Conservation (phyloP, 768 basidiomycete genomes). For the Ephemerocybe angulata region DNA sequence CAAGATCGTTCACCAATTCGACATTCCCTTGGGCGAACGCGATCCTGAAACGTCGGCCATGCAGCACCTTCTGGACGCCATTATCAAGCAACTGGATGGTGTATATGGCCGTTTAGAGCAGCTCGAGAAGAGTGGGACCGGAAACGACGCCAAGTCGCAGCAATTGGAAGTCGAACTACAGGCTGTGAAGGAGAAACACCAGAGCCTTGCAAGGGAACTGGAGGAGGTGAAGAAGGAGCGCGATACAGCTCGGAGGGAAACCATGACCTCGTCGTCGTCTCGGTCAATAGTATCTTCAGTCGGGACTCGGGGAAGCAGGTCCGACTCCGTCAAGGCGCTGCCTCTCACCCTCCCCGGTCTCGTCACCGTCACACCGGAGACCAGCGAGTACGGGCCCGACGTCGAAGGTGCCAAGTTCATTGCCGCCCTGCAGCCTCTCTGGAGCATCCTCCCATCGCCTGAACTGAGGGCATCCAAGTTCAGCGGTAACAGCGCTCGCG, state of each 20-base stretch:
- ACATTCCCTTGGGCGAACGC: constrained; percentile 1
- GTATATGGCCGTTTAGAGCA: constrained; percentile 42
- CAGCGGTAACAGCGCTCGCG: constrained; percentile 32
- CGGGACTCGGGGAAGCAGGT: not conserved
- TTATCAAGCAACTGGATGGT: constrained; percentile 50
- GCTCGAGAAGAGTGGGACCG: constrained; percentile 29
- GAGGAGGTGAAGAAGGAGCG: constrained; percentile 51
- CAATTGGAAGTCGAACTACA: constrained; percentile 45
- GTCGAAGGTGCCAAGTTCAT: constrained; percentile 53
- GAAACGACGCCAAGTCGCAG: not conserved
- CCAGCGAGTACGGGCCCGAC: constrained; percentile 20
- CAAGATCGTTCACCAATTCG: constrained; percentile 1
- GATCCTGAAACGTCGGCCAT: constrained; percentile 4
- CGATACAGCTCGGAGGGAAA: constrained; percentile 45
- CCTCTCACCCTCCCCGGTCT: constrained; percentile 18
- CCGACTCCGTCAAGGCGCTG: constrained; percentile 11
- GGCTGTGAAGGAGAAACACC: constrained; percentile 40
- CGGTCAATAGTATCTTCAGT: constrained; percentile 1
- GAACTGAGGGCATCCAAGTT: constrained; percentile 75
- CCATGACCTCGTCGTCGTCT: constrained; percentile 17
- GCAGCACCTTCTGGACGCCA: constrained; percentile 36
- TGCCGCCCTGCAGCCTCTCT: constrained; percentile 66
- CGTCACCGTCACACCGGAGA: constrained; percentile 24
- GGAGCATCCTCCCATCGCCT: constrained; percentile 79
- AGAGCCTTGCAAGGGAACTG: constrained; percentile 46